Evolutionary conservation across 176 grass and related monocot genomes (phyloP).

Genomic region (Saccharum officinarum): DNA sequence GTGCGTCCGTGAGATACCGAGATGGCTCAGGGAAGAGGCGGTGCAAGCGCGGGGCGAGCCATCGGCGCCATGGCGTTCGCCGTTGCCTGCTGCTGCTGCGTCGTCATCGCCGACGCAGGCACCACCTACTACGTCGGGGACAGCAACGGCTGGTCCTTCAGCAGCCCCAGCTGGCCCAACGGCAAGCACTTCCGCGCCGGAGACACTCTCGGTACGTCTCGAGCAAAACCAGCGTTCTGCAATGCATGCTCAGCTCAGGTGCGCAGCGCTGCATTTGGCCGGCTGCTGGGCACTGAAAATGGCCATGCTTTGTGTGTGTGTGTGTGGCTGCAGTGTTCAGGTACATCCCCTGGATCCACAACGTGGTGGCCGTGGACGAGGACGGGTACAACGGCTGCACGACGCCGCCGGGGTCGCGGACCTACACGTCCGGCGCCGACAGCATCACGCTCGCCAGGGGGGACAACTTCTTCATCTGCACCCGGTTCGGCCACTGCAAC

Average conservation of each 20-base stretch:
- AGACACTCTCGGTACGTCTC: constrained; percentile 51
- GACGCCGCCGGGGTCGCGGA: constrained; percentile 31
- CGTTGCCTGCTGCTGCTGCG: background rate
- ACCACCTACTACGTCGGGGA: constrained; percentile 72
- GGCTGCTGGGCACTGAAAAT: background rate
- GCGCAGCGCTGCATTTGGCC: background rate
- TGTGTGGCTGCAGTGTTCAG: constrained; percentile 47
- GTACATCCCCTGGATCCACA: constrained; percentile 56
- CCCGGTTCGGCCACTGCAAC: constrained; percentile 45
- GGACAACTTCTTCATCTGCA: constrained; percentile 59
- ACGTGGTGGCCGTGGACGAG: constrained; percentile 54
- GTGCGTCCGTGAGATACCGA: background rate
- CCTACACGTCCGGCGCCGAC: constrained; percentile 45
- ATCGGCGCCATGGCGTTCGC: constrained; percentile 29
- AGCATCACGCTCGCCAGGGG: constrained; percentile 38
- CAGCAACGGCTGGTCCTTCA: constrained; percentile 51
- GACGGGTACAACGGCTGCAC: constrained; percentile 47
- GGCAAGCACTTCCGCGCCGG: constrained; percentile 71
- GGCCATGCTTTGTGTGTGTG: background rate
- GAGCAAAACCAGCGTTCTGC: background rate
- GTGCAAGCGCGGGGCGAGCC: constrained; percentile 21
- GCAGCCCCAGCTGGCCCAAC: constrained; percentile 54
- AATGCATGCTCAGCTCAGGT: background rate
- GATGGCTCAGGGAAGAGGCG: constrained; percentile 43
- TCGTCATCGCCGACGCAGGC: constrained; percentile 4